Percentiles rank a stretch among this genome's conserved stretches.
Evolutionary conservation across 2,329 filamentous ascomycete genomes (phyloP).

Genomic region (Alternaria sp.): DNA sequence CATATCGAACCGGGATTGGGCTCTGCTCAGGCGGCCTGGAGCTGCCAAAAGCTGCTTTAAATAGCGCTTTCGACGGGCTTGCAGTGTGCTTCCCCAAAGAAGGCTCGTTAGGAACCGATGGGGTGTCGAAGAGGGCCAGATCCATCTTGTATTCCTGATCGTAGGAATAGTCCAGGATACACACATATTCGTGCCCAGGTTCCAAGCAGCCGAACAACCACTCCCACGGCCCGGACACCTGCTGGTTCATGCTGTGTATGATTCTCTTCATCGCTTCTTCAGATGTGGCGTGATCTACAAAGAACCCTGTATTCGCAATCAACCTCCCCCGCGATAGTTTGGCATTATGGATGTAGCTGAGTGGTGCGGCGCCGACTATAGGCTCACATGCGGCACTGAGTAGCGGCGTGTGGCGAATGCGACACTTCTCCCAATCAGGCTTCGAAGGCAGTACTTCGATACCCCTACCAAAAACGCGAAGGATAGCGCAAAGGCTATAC

Average conservation of each 20-base stretch:
- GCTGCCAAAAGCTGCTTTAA: not conserved
- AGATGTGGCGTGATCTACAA: not conserved
- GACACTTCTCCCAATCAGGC: not conserved
- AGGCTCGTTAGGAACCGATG: not conserved
- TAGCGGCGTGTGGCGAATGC: not conserved
- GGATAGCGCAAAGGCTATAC: conserved; percentile 5
- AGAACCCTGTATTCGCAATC: conserved; percentile 6
- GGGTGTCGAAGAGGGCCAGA: not conserved
- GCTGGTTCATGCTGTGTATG: conserved; percentile 3
- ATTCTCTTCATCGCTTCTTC: not conserved
- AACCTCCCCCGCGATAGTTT: not conserved
- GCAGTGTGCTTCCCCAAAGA: not conserved
- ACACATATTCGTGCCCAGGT: conserved; percentile 14
- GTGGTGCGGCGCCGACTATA: conserved; percentile 3
- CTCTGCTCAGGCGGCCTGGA: not conserved
- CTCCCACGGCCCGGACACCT: conserved; percentile 2
- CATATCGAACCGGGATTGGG: not conserved
- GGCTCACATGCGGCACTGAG: not conserved
- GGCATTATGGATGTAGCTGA: not conserved
- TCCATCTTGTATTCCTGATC: not conserved
- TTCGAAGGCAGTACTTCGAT: conserved; percentile 14
- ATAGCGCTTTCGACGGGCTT: not conserved
- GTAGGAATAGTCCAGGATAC: conserved; percentile 5
- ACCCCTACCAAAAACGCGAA: conserved; percentile 16
- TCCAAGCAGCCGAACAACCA: conserved; percentile 8